Conservation (phyloP, 148 eudicot genomes). For the Diospyros lotus region DNA sequence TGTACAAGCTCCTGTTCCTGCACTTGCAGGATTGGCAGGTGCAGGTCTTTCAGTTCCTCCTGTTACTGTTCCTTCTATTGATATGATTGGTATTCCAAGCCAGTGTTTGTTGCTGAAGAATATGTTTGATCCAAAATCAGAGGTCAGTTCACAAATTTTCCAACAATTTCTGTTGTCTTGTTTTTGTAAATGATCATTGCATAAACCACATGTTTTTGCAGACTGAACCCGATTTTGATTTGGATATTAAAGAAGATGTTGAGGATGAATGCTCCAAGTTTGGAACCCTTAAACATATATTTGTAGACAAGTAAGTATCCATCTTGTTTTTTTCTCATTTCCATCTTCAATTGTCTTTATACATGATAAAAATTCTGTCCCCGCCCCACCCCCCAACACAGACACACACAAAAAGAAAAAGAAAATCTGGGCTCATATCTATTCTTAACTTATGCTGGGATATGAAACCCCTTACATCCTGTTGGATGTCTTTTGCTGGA, state of each 20-base stretch:
- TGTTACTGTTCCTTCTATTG: conserved; percentile 41
- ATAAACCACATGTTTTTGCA: conserved; percentile 21
- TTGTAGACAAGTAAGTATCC: conserved; percentile 68
- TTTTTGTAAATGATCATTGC: conserved; percentile 8
- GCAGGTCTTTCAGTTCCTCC: conserved; percentile 45
- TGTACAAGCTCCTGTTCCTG: conserved; percentile 27
- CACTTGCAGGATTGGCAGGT: conserved; percentile 36
- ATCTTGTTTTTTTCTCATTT: neutral
- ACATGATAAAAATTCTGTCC: neutral
- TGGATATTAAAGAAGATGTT: conserved; percentile 85
- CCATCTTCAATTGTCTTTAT: neutral
- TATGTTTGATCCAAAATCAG: conserved; percentile 82
- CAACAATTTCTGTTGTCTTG: neutral
- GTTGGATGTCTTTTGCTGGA: too few relatives aligned
- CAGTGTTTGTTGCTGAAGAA: conserved; percentile 83
- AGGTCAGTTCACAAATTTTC: conserved; percentile 39
- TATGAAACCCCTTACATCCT: neutral
- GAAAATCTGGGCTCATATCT: neutral
- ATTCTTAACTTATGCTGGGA: neutral
- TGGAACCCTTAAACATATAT: conserved; percentile 65
- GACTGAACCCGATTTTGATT: conserved; percentile 84
- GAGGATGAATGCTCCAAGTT: conserved; percentile 68
- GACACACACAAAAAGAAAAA: too few relatives aligned
- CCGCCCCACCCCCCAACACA: too few relatives aligned
- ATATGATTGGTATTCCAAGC: conserved; percentile 70